Evolutionary conservation across 140 eudicot species (phyloP), one percentile per base, ranked within the genome.

Genomic region (Senecio squalidus): DNA sequence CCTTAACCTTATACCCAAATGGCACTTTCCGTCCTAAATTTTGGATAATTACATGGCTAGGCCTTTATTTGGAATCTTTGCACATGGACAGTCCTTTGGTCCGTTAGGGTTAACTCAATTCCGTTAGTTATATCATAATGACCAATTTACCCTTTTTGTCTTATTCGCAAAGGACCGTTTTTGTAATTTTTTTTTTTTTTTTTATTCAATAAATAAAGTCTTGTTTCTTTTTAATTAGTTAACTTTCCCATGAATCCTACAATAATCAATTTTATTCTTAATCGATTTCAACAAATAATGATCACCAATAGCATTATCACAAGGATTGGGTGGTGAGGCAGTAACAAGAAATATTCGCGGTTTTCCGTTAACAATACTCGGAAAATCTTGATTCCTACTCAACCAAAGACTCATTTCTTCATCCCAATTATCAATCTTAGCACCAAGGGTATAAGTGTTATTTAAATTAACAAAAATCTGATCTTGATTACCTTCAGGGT

Each of bases 271-370:
- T 75, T 91, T 91, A 47, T 91, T 91, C 78, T 91, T 91, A 25
- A 81, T 41, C 1, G 78, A 62, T 46, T 91, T 91, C 70, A 91
- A 66, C 74, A 91, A 55, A 52, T 86, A 91, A 80, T 91, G 98
- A 79, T 91, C 98, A 38, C 98, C 98, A 57, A 91, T 86, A 3
- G 98, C 80, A 56, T 91, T 91, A 57, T 90, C 97, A 66, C 97
- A 90, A 30, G 97, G 97, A 25, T 40, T 64, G 0, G 97, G 97
- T 2, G 83, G 85, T 3, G 98, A 91, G 4, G 96, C 98, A 17
- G 96, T 91, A 21, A 91, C 94, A 10, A 91, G 88, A 79, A 91
- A 40, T 17, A 86, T 70, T 41, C 98, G 71, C 36, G 81, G 70
- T 50, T 88, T 88, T 41, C 96, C 94, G 1, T 78, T 70, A 2